Percentiles rank a stretch among this genome's conserved stretches.
phyloP scores from a whole-genome alignment of 176 grass and related monocot genomes.

The Carex littledalei region DNA sequence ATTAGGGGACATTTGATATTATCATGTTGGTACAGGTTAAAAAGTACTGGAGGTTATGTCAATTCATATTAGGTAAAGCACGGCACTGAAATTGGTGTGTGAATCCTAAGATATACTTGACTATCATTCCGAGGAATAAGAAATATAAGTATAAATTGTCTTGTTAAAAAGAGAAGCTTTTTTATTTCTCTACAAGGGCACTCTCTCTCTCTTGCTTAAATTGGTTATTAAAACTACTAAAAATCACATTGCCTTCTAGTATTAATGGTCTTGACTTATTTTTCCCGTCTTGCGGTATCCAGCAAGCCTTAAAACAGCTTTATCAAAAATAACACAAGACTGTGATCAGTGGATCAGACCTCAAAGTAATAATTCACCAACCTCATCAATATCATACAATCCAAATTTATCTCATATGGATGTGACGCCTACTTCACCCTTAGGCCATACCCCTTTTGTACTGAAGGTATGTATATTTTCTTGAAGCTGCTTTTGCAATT shows the following conservation, averaged over 20 bases:
- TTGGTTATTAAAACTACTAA: not conserved
- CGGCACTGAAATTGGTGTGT: not conserved
- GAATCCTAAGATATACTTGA: not conserved
- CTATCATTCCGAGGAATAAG: not conserved
- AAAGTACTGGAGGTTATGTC: not conserved
- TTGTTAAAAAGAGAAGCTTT: not conserved
- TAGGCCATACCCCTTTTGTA: conserved; percentile 64
- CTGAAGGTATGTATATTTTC: conserved; percentile 66
- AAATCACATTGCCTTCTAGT: conserved; percentile 2
- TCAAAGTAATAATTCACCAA: conserved; percentile 50
- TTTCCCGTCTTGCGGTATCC: conserved; percentile 25
- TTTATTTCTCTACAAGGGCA: not conserved
- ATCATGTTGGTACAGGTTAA: not conserved
- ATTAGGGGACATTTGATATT: not conserved
- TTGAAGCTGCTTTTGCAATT: conserved; percentile 23
- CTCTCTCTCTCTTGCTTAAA: not conserved
- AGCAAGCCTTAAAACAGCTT: conserved; percentile 73
- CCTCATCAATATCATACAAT: conserved; percentile 52
- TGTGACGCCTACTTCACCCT: conserved; percentile 80
- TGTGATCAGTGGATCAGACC: conserved; percentile 92
- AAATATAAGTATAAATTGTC: not conserved
- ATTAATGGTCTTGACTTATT: not conserved
- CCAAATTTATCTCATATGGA: conserved; percentile 66
- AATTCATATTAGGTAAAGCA: not conserved
- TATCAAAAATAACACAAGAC: conserved; percentile 95